A percentile compares a stretch with the other conserved stretches of the same genome.
Conservation (phyloP, 108 stramenopile species). For the Chaetoceros tenuissimus region DNA sequence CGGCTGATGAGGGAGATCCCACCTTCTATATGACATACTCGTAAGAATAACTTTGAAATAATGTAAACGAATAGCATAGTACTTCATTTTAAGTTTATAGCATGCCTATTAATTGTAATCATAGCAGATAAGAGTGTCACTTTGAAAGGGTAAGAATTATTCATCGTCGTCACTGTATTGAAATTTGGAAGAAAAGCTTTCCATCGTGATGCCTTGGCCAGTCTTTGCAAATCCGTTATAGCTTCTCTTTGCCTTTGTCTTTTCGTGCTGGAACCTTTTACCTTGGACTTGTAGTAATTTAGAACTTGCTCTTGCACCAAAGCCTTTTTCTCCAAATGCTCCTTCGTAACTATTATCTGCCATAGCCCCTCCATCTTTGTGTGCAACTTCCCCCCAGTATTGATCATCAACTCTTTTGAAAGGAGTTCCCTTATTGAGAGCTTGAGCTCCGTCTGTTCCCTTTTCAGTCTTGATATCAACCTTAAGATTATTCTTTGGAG, state of each 20-base stretch:
- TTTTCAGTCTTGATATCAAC: constrained; percentile 37
- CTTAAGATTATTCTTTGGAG: constrained; percentile 40
- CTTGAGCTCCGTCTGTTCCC: constrained; percentile 86
- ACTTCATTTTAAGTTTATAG: too few relatives aligned
- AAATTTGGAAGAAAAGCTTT: constrained; percentile 71
- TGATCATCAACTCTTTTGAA: constrained; percentile 93
- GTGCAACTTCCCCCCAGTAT: constrained; percentile 85
- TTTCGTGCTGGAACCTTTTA: constrained; percentile 98
- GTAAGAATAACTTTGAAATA: too few relatives aligned
- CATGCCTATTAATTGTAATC: too few relatives aligned
- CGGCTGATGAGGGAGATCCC: not conserved
- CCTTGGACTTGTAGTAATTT: constrained; percentile 91
- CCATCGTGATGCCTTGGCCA: constrained; percentile 66
- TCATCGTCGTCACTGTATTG: constrained; percentile 34
- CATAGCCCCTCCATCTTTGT: constrained; percentile 83
- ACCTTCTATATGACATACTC: not conserved
- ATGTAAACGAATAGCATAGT: too few relatives aligned
- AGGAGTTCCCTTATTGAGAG: constrained; percentile 74
- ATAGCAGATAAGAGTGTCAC: too few relatives aligned
- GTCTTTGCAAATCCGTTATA: constrained; percentile 81
- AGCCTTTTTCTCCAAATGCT: constrained; percentile 91
- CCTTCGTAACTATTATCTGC: constrained; percentile 91
- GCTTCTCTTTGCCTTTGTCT: constrained; percentile 96
- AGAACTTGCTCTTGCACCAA: constrained; percentile 89
- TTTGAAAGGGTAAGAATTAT: too few relatives aligned